Base-by-base conservation (phyloP, 805 yeast genomes). In the Diddensiella caesifluorescens region DNA sequence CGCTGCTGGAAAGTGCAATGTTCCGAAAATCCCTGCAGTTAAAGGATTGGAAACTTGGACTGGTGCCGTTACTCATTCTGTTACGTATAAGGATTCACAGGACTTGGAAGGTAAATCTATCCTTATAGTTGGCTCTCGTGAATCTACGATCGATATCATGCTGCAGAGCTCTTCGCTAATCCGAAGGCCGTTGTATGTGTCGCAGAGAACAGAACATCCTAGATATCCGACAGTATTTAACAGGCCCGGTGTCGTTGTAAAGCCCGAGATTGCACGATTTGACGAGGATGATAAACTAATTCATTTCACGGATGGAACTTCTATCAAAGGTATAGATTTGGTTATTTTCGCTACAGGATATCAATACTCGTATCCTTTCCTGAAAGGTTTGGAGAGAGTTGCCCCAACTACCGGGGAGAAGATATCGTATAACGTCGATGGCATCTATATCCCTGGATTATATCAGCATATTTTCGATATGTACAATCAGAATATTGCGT, bases 271-370 rank as follows among this genome's bases (percentile, higher is more conserved):
- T 35, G 58, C 54, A 4, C 41, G 46, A 4, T 67, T 74, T 42
- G 66, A 35, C 10, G 18, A 18, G 5, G n/a, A 21, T 7, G 3
- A 18, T 15, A 35, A 30, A 35, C 18, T 21, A 3, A 12, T 25
- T 3, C 9, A 13, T 3, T 28, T 70, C 31, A 50, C 67, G 3
- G 62, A 55, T 15, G 7, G 6, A 3, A 27, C 39, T 9, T 34
- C 64, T 34, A 45, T 79, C 2, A 50, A 52, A 1, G 67, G 66
- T 27, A 73, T 83, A 27, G 89, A 83, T 47, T 54, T 56, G 18
- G 64, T 85, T 6, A 64, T 84, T 7, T 82, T 79, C 57, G 82
- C 84, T 38, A 84, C 95, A 0, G 95, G 95, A 1, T 84, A 83
- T 59, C 64, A n/a, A n/a, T n/a, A n/a, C n/a, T n/a, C n/a, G n/a